Percentiles rank a stretch among this genome's conserved stretches.
These are phyloP conservation scores for Scedosporium boydii DNA, from an alignment of 2,329 filamentous ascomycete species.

Conservation along the genomic window DNA sequence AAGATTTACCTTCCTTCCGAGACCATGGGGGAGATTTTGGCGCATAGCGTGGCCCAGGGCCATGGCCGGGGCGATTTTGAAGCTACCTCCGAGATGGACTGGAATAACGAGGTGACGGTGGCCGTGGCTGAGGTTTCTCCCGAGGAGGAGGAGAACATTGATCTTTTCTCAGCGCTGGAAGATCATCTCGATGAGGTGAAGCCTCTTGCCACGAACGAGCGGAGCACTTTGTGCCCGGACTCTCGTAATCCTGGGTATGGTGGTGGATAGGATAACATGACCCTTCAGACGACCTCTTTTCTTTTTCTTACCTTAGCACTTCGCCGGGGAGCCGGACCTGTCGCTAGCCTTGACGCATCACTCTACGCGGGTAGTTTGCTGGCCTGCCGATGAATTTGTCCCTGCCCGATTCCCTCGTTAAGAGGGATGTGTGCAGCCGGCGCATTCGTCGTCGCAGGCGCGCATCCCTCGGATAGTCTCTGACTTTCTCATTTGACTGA, in stretches of 20 bases:
- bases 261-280: neutral
- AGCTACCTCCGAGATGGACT: neutral
- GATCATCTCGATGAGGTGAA: neutral
- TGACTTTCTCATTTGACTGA: neutral
- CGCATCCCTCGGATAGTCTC: neutral
- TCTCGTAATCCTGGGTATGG: constrained; percentile 5
- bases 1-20: neutral
- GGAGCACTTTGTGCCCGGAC: neutral
- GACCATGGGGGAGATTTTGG: neutral
- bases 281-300: neutral
- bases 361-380: too few relatives aligned
- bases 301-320: neutral
- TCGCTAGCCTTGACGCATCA: too few relatives aligned
- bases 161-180: neutral
- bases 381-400: neutral
- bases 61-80: neutral
- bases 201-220: neutral
- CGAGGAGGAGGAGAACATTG: neutral
- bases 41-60: neutral
- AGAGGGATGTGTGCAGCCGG: neutral
- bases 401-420: neutral
- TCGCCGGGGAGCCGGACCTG: too few relatives aligned
- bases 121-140: neutral
- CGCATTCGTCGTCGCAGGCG: neutral
- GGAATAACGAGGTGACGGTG: neutral